Percentiles rank a stretch among this genome's conserved stretches.
These are phyloP conservation scores for Apiotrichum siamense DNA, from an alignment of 1,284 basidiomycete genomes.

Conservation along the genomic window DNA sequence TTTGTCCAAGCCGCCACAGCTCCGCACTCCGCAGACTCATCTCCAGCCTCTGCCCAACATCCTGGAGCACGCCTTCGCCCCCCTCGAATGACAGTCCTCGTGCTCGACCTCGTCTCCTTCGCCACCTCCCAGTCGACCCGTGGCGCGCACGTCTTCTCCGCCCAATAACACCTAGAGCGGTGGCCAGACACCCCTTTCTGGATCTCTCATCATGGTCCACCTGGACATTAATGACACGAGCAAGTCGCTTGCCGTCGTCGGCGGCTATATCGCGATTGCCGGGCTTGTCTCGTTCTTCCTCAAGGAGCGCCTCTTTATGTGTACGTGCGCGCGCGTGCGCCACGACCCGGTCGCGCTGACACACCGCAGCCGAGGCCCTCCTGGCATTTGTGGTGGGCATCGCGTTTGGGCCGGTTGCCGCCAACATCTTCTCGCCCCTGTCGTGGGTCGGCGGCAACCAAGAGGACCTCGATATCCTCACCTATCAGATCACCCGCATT, in stretches of 20 bases:
- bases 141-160: neutral
- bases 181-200: neutral
- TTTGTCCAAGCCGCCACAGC: too few relatives aligned
- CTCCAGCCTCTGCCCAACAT: too few relatives aligned
- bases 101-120: too few relatives aligned
- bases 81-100: too few relatives aligned
- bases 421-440: conserved; percentile 25
- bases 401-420: conserved; percentile 56
- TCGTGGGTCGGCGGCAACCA: conserved; percentile 21
- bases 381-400: conserved; percentile 91
- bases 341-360: too few relatives aligned
- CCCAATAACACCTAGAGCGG: conserved; percentile 9
- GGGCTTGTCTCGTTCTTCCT: conserved; percentile 46
- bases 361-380: conserved; percentile 84
- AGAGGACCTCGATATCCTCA: conserved; percentile 32
- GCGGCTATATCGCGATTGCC: conserved; percentile 41
- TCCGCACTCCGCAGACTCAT: too few relatives aligned
- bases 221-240: conserved; percentile 44
- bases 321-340: conserved; percentile 22
- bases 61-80: too few relatives aligned
- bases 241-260: conserved; percentile 37
- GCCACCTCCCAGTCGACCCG: too few relatives aligned
- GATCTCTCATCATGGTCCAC: conserved; percentile 33
- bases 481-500: conserved; percentile 77
- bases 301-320: conserved; percentile 48